phyloP scores from a whole-genome alignment of 352 stramenopile genomes.

The Phytophthora nicotianae region DNA sequence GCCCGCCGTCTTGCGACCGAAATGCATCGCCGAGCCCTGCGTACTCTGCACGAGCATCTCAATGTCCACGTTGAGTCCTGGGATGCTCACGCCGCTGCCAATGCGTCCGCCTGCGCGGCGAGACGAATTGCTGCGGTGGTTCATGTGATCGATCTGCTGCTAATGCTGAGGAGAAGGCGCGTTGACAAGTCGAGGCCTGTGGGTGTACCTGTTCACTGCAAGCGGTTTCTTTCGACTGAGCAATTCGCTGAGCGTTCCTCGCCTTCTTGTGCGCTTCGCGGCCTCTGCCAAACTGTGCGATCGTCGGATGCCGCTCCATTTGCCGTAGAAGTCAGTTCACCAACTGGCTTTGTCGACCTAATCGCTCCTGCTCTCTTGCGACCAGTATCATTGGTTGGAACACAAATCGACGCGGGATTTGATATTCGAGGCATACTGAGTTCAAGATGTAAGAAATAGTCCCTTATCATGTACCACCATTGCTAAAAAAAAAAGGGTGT shows the following conservation, averaged over 20 bases:
- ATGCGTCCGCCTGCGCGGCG: conserved; percentile 16
- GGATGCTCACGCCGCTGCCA: conserved; percentile 35
- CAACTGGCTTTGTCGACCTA: conserved; percentile 31
- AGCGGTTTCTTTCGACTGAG: conserved; percentile 20
- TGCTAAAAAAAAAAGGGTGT: conserved; percentile 1
- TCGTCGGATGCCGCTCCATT: conserved; percentile 28
- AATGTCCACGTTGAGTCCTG: conserved; percentile 75
- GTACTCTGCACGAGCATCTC: conserved; percentile 86
- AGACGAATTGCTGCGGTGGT: conserved; percentile 37
- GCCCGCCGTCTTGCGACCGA: conserved; percentile 56
- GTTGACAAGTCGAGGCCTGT: conserved; percentile 24
- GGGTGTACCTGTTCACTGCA: conserved; percentile 9
- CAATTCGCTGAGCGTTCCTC: conserved; percentile 25
- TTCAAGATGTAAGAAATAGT: too few relatives aligned
- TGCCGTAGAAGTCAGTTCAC: conserved; percentile 34
- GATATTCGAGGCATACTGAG: too few relatives aligned
- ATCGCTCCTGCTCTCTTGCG: conserved; percentile 32
- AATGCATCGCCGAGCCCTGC: conserved; percentile 74
- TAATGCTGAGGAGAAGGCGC: conserved; percentile 3
- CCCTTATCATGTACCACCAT: too few relatives aligned
- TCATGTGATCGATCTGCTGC: conserved; percentile 27
- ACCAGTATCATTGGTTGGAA: too few relatives aligned
- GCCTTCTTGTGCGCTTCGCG: conserved; percentile 33
- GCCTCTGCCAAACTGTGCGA: conserved; percentile 45
- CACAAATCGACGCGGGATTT: too few relatives aligned